These are phyloP conservation scores for Parascedosporium putredinis DNA, from an alignment of 2,329 filamentous ascomycete species.

Conservation along the genomic window DNA sequence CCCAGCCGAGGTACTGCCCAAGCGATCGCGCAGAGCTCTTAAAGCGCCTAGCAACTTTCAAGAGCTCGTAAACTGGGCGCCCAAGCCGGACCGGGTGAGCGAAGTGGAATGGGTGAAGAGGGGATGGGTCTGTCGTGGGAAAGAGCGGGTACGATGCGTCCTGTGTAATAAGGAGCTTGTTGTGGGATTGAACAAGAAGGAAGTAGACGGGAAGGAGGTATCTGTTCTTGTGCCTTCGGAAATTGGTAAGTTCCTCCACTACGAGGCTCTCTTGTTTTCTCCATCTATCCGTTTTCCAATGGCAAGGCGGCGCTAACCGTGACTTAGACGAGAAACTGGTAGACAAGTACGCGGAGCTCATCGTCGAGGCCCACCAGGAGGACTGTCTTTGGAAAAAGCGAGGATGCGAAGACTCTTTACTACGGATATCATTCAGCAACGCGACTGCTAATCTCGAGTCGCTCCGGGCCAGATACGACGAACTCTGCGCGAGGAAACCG, in stretches of 20 bases:
- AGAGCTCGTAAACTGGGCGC: slow-evolving; percentile 86
- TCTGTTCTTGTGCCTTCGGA: slow-evolving; percentile 47
- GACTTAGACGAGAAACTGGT: slow-evolving; percentile 53
- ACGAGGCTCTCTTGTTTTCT: too few species aligned
- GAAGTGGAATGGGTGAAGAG: slow-evolving; percentile 93
- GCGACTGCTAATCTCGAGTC: slow-evolving; percentile 45
- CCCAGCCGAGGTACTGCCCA: slow-evolving; percentile 64
- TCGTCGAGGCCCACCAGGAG: slow-evolving; percentile 65
- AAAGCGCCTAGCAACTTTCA: slow-evolving; percentile 77
- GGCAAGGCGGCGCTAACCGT: slow-evolving; percentile 13
- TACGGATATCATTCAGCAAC: slow-evolving; percentile 54
- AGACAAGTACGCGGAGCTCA: slow-evolving; percentile 62
- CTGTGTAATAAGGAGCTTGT: slow-evolving; percentile 77
- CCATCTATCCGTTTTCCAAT: too few species aligned
- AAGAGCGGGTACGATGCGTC: slow-evolving; percentile 75
- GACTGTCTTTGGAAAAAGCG: slow-evolving; percentile 78
- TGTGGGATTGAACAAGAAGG: slow-evolving; percentile 61
- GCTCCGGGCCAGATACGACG: slow-evolving; percentile 55
- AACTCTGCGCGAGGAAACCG: slow-evolving; percentile 41
- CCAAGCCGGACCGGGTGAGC: slow-evolving; percentile 74
- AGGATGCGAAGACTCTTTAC: slow-evolving; percentile 66
- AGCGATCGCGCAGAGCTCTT: slow-evolving; percentile 78
- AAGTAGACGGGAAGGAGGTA: slow-evolving; percentile 44
- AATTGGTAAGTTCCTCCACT: slow-evolving; percentile 29
- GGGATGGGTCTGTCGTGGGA: slow-evolving; percentile 78